Evolutionary conservation across 2,329 filamentous ascomycete genomes (phyloP).

Genomic region (Sporothrix schenckii): DNA sequence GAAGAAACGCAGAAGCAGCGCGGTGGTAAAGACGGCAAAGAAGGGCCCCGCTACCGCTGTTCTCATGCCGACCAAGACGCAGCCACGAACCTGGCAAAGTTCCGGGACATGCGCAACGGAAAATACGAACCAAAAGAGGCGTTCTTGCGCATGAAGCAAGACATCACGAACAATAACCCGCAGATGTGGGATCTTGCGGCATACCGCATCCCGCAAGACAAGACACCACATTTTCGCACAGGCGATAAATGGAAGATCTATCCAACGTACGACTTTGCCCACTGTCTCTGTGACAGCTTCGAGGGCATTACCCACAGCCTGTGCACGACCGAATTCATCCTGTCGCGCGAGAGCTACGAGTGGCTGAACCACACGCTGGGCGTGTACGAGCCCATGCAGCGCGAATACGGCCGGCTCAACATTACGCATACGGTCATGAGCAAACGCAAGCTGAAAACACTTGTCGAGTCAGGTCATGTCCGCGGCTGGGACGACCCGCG

Average conservation of each 20-base stretch:
- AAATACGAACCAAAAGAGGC: constrained; percentile 85
- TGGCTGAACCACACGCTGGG: constrained; percentile 79
- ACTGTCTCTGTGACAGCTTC: constrained; percentile 89
- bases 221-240: constrained; percentile 72
- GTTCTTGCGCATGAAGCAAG: constrained; percentile 89
- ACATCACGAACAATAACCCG: constrained; percentile 31
- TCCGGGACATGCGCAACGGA: constrained; percentile 86
- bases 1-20: constrained; percentile 83
- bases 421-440: constrained; percentile 83
- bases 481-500: constrained; percentile 90
- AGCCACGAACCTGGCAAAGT: constrained; percentile 75
- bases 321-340: constrained; percentile 80
- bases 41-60: constrained; percentile 75
- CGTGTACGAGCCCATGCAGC: constrained; percentile 90
- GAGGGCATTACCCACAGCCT: constrained; percentile 69
- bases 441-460: constrained; percentile 79
- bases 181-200: constrained; percentile 87
- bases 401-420: constrained; percentile 73
- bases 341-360: constrained; percentile 72
- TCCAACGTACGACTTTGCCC: constrained; percentile 91
- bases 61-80: constrained; percentile 73
- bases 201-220: constrained; percentile 71
- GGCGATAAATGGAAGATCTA: constrained; percentile 88
- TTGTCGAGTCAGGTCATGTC: constrained; percentile 78
- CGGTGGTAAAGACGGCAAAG: constrained; percentile 64